phyloP scores from a whole-genome alignment of 1,284 basidiomycete genomes.

The Papiliotrema fonsecae region DNA sequence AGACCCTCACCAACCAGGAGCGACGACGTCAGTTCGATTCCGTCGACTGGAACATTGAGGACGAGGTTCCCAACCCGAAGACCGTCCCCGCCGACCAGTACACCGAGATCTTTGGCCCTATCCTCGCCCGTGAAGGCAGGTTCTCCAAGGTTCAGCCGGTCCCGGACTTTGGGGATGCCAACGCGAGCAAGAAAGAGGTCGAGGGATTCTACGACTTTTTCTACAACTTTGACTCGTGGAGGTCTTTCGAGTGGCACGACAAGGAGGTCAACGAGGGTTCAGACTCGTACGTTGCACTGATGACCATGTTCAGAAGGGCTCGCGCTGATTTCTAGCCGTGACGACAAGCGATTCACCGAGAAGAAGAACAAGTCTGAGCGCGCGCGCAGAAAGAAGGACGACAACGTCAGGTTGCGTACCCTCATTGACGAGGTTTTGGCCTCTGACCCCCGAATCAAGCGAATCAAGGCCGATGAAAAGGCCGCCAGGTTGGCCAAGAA shows the following conservation, averaged over 20 bases:
- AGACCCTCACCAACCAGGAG: slow-evolving; percentile 81
- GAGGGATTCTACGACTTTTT: slow-evolving; percentile 97
- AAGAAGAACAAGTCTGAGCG: slow-evolving; percentile 99
- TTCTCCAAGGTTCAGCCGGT: slow-evolving; percentile 90
- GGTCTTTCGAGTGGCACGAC: slow-evolving; percentile 96
- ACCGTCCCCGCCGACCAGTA: slow-evolving; percentile 57
- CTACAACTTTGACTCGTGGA: slow-evolving; percentile 99
- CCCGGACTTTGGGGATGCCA: slow-evolving; percentile 67
- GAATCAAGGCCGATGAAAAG: slow-evolving; percentile 96
- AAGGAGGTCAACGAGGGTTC: slow-evolving; percentile 98
- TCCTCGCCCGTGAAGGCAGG: slow-evolving; percentile 85
- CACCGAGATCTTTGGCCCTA: slow-evolving; percentile 58
- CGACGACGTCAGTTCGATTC: slow-evolving; percentile 94
- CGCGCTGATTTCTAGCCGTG: slow-evolving; percentile 59
- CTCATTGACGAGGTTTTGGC: slow-evolving; percentile 84
- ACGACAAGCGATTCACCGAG: slow-evolving; percentile 97
- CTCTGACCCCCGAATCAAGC: slow-evolving; percentile 91
- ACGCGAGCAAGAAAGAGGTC: slow-evolving; percentile 74
- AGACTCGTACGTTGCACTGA: slow-evolving; percentile 63
- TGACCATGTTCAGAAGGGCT: neutral
- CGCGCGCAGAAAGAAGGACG: slow-evolving; percentile 94
- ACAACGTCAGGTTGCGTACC: slow-evolving; percentile 80
- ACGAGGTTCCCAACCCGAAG: slow-evolving; percentile 65
- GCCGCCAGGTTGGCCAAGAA: slow-evolving; percentile 87
- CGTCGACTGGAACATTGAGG: slow-evolving; percentile 80